Evolutionary conservation across 192 early-diverging fungal genomes (phyloP).

Genomic region (Coemansia reversa): DNA sequence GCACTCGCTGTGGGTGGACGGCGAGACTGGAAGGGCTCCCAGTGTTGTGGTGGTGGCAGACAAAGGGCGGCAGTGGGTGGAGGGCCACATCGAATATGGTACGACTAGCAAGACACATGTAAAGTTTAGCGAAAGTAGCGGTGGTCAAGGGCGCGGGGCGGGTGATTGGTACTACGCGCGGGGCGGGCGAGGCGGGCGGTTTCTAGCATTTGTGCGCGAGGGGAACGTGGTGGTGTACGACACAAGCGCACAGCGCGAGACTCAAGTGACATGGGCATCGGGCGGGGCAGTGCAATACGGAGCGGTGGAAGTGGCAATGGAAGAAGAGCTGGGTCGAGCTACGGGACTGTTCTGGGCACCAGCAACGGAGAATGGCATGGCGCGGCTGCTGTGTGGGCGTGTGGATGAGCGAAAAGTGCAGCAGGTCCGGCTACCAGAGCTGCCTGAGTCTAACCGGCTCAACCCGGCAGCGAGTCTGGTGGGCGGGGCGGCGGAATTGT

Average conservation of each 20-base stretch:
- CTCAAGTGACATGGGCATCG: slow-evolving; percentile 11
- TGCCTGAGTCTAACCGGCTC: slow-evolving; percentile 5
- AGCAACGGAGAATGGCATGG: neutral
- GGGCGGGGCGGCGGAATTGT: neutral
- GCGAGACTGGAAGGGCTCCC: neutral
- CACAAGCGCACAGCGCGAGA: neutral
- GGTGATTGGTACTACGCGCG: slow-evolving; percentile 25
- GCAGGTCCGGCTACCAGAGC: slow-evolving; percentile 11
- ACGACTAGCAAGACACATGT: neutral
- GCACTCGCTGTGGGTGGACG: slow-evolving; percentile 5
- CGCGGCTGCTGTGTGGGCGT: slow-evolving; percentile 16
- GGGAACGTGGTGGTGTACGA: slow-evolving; percentile 22
- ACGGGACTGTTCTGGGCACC: slow-evolving; percentile 18
- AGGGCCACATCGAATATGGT: neutral
- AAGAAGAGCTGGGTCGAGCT: slow-evolving; percentile 20
- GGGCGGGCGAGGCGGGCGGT: slow-evolving; percentile 7
- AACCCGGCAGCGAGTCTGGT: slow-evolving; percentile 12
- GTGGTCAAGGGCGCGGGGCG: neutral
- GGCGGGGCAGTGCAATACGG: slow-evolving; percentile 15
- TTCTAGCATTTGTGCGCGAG: slow-evolving; percentile 17
- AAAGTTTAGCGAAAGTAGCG: neutral
- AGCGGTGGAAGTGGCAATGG: slow-evolving; percentile 16
- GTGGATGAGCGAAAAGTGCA: slow-evolving; percentile 16
- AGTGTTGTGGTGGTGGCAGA: slow-evolving; percentile 7
- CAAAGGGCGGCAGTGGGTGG: slow-evolving; percentile 14